Evolutionary conservation across 768 basidiomycete species (phyloP).

Genomic region (Xanthoconium purpureum): DNA sequence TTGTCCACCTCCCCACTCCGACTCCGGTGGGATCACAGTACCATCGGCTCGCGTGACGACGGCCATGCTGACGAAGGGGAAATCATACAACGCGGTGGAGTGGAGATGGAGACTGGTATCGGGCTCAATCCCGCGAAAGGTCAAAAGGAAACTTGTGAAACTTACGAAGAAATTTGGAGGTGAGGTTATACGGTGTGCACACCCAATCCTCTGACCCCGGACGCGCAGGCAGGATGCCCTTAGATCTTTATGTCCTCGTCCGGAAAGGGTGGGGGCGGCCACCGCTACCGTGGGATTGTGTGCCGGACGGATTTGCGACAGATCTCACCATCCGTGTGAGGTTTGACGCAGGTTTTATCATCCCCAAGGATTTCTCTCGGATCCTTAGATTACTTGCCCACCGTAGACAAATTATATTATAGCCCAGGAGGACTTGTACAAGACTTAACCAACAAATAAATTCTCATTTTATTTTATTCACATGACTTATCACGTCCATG

Average conservation of each 20-base stretch:
- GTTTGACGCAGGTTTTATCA: too few species aligned
- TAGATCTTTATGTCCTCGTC: conserved; percentile 23
- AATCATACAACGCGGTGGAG: conserved; percentile 15
- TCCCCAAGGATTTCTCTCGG: too few species aligned
- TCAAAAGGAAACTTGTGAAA: conserved; percentile 1
- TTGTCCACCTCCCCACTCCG: conserved; percentile 17
- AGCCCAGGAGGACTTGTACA: too few species aligned
- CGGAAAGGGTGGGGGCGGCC: conserved; percentile 7
- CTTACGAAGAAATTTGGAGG: conserved; percentile 25
- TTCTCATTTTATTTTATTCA: too few species aligned
- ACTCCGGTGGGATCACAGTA: conserved; percentile 17
- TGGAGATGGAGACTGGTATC: conserved; percentile 25
- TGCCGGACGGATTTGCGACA: too few species aligned
- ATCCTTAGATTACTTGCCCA: too few species aligned
- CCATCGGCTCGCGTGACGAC: conserved; percentile 20
- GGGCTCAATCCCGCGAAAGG: conserved; percentile 24
- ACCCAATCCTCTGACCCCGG: not conserved
- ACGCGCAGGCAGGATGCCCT: conserved; percentile 10
- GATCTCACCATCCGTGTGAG: too few species aligned
- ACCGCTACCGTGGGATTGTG: conserved; percentile 22
- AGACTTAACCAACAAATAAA: too few species aligned
- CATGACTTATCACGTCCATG: too few species aligned
- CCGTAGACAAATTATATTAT: too few species aligned
- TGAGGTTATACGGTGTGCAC: too few species aligned
- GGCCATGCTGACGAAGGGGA: conserved; percentile 19